Evolutionary conservation across 306 rosid genomes (phyloP), one percentile per base, ranked within the genome.

Genomic region (Cucurbita pepo): DNA sequence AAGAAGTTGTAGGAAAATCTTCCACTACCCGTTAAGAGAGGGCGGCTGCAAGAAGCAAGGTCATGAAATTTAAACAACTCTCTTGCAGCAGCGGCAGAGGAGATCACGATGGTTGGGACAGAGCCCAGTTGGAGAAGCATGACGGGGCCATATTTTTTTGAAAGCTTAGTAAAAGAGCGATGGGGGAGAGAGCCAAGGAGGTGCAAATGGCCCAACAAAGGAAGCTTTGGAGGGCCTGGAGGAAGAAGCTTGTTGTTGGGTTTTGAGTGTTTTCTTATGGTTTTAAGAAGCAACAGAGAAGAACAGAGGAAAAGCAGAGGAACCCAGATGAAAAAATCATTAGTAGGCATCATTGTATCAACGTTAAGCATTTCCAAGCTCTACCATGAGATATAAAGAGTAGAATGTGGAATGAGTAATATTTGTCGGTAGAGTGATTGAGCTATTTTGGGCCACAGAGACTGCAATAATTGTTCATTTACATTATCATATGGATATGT

Each of bases 51-150:
- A 37, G 80, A 77, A 0, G 63, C 41, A 36, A 80, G 61, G 13
- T 84, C 85, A 6, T 84, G 75, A 10, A 37, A 34, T 43, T 81
- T 81, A 4, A 84, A 44, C 40, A 19, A 62, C 44, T 81, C 77
- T 21, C 34, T 69, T 7, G 85, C 83, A 2, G 71, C 77, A 3
- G 19, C n/a, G 9, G 19, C 56, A 4, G 56, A 51, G 56, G 56
- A 51, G 19, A 59, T 3, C 0, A 59, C 10, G 21, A 36, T 34
- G 21, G 44, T 59, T 7, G 43, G 44, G 4, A 59, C 21, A 1
- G 44, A 14, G 21, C 66, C 66, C 5, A 59, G 12, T 6, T 36
- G 10, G 10, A 59, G 66, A 21, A 13, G 19, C 21, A 59, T 36
- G 10, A 59, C 21, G 18, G 66, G 45, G 11, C 66, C 66, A 0